phyloP scores from a whole-genome alignment of 495 filamentous ascomycete genomes.

The Talaromyces wortmannii region DNA sequence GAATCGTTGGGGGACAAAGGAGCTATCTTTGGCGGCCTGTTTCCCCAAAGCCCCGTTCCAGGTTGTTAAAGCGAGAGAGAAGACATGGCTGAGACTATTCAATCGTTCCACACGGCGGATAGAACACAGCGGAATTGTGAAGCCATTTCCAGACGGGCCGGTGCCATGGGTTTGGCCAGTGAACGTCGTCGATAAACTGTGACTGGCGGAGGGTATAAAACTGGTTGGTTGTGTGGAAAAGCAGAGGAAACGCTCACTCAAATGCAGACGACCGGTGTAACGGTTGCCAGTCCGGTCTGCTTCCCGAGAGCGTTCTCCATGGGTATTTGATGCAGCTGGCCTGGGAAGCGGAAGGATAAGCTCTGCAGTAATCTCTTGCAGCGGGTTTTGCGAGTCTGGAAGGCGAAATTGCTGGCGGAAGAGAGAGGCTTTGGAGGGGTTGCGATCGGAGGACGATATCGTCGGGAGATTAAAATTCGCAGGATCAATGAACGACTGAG shows the following conservation, averaged over 20 bases:
- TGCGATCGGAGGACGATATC: slow-evolving; percentile 52
- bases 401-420: slow-evolving; percentile 97
- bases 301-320: slow-evolving; percentile 56
- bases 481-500: slow-evolving; percentile 87
- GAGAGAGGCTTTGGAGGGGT: slow-evolving; percentile 83
- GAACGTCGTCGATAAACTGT: slow-evolving; percentile 67
- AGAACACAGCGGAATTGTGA: slow-evolving; percentile 88
- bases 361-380: slow-evolving; percentile 94
- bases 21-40: slow-evolving; percentile 47
- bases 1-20: slow-evolving; percentile 65
- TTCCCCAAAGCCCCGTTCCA: slow-evolving; percentile 70
- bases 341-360: slow-evolving; percentile 67
- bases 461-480: slow-evolving; percentile 56
- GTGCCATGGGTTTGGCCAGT: slow-evolving; percentile 85
- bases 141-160: slow-evolving; percentile 92
- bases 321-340: slow-evolving; percentile 33
- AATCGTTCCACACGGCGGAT: slow-evolving; percentile 88
- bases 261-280: slow-evolving; percentile 87
- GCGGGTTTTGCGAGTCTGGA: slow-evolving; percentile 80
- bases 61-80: slow-evolving; percentile 88
- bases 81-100: slow-evolving; percentile 84
- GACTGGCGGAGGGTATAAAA: slow-evolving; percentile 71
- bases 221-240: slow-evolving; percentile 91
- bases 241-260: slow-evolving; percentile 90
- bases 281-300: slow-evolving; percentile 60